Conservation (phyloP, 306 rosid genomes). For the Malus sieversii region DNA sequence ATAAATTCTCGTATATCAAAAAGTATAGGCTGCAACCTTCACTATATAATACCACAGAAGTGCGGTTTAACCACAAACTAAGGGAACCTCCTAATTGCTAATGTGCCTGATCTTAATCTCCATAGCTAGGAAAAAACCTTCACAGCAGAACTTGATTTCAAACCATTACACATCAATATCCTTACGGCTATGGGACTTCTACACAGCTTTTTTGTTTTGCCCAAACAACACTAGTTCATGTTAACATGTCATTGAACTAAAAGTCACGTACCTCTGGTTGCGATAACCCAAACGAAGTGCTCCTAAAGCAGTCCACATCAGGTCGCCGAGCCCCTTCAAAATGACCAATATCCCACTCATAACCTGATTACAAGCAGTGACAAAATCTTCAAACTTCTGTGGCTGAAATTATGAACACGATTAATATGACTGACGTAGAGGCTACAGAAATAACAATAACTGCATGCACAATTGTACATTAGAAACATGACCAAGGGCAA, state of each 20-base stretch:
- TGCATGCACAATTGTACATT: neutral
- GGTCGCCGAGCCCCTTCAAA: constrained; percentile 73
- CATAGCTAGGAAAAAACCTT: neutral
- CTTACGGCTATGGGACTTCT: neutral
- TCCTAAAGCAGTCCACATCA: constrained; percentile 85
- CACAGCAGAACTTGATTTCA: neutral
- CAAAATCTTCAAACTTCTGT: constrained; percentile 23
- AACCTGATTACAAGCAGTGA: constrained; percentile 51
- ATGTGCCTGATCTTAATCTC: neutral
- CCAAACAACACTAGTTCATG: neutral
- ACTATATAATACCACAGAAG: neutral
- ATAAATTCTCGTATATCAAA: neutral
- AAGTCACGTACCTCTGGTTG: constrained; percentile 44
- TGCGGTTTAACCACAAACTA: neutral
- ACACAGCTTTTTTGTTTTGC: neutral
- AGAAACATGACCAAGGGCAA: neutral
- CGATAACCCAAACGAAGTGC: constrained; percentile 76
- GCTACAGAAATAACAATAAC: neutral
- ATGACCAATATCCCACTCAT: constrained; percentile 96
- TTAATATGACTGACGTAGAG: neutral
- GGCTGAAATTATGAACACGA: constrained; percentile 15
- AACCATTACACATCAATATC: neutral
- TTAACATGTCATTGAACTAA: neutral
- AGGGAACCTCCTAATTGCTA: neutral
- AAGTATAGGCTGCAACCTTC: neutral